Percentiles rank a stretch among this genome's conserved stretches.
phyloP scores from a whole-genome alignment of 805 yeast species.

The Zygosaccharomyces siamensis region DNA sequence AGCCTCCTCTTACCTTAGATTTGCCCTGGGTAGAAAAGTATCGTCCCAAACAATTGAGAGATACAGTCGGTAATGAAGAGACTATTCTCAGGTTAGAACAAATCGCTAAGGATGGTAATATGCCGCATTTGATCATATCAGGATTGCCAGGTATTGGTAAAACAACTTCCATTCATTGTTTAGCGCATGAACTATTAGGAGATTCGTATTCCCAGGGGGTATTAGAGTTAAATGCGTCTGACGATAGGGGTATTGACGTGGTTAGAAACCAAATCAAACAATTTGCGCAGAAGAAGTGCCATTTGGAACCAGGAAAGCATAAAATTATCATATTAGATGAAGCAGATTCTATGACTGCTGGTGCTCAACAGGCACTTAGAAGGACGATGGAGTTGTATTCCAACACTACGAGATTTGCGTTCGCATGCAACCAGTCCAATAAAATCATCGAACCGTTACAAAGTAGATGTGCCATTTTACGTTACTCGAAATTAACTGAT shows the following conservation, averaged over 20 bases:
- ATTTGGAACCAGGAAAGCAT: slow-evolving; percentile 82
- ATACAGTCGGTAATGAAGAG: slow-evolving; percentile 90
- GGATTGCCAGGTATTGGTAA: slow-evolving; percentile 97
- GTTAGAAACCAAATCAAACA: slow-evolving; percentile 91
- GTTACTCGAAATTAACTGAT: slow-evolving; percentile 77
- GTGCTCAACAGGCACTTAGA: slow-evolving; percentile 91
- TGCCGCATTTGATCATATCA: slow-evolving; percentile 95
- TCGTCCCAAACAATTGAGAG: slow-evolving; percentile 72
- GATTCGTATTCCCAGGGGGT: slow-evolving; percentile 73
- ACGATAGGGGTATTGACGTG: slow-evolving; percentile 95
- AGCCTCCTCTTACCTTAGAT: slow-evolving; percentile 23
- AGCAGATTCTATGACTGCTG: slow-evolving; percentile 95
- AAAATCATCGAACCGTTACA: slow-evolving; percentile 96
- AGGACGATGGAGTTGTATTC: slow-evolving; percentile 94
- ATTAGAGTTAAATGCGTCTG: slow-evolving; percentile 90
- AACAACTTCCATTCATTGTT: slow-evolving; percentile 87
- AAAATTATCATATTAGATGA: slow-evolving; percentile 92
- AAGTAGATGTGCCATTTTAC: slow-evolving; percentile 89
- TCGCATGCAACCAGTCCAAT: slow-evolving; percentile 92
- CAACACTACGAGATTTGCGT: slow-evolving; percentile 96
- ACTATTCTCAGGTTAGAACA: slow-evolving; percentile 78
- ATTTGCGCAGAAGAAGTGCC: slow-evolving; percentile 92
- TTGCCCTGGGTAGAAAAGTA: slow-evolving; percentile 87
- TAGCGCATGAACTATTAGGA: slow-evolving; percentile 80
- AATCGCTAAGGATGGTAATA: slow-evolving; percentile 88